These are phyloP conservation scores for Fomitopsis serialis DNA, from an alignment of 768 basidiomycete species.

Conservation along the genomic window DNA sequence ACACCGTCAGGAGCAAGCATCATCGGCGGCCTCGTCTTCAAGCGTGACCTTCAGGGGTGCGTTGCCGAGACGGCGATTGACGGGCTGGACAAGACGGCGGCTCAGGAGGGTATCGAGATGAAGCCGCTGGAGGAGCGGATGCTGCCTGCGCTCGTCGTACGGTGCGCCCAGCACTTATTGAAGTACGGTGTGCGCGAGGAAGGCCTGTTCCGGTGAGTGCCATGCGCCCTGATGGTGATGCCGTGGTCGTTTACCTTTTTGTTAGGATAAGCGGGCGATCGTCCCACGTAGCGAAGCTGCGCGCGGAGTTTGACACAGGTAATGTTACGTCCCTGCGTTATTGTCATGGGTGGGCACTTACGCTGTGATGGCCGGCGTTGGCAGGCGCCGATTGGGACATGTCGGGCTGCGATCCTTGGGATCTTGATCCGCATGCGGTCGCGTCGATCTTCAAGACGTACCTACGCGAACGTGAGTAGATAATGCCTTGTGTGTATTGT, in stretches of 20 bases:
- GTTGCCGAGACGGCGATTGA: slow-evolving; percentile 52
- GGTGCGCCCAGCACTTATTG: slow-evolving; percentile 79
- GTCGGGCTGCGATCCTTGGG: slow-evolving; percentile 69
- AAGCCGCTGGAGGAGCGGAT: slow-evolving; percentile 24
- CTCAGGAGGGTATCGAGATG: slow-evolving; percentile 6
- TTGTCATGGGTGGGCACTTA: not conserved
- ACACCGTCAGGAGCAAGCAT: slow-evolving; percentile 25
- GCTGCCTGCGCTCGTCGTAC: slow-evolving; percentile 71
- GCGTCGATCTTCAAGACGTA: slow-evolving; percentile 91
- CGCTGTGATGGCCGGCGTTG: not conserved
- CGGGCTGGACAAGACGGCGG: slow-evolving; percentile 8
- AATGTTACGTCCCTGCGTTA: not conserved
- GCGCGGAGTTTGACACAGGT: slow-evolving; percentile 81
- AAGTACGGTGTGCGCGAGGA: slow-evolving; percentile 84
- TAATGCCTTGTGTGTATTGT: slow-evolving; percentile 4
- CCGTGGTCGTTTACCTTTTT: too few species aligned
- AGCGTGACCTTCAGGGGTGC: slow-evolving; percentile 48
- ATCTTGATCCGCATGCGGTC: slow-evolving; percentile 92
- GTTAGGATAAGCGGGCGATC: slow-evolving; percentile 78
- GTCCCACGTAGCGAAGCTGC: slow-evolving; percentile 70
- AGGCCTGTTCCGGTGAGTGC: slow-evolving; percentile 73
- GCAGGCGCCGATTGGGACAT: slow-evolving; percentile 86
- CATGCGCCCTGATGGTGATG: not conserved
- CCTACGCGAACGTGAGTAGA: slow-evolving; percentile 79
- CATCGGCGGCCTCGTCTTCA: slow-evolving; percentile 59